Percentiles rank a stretch among this genome's conserved stretches.
Conservation (phyloP, 371 early-diverging fungal genomes). For the Chytridiales sp. region DNA sequence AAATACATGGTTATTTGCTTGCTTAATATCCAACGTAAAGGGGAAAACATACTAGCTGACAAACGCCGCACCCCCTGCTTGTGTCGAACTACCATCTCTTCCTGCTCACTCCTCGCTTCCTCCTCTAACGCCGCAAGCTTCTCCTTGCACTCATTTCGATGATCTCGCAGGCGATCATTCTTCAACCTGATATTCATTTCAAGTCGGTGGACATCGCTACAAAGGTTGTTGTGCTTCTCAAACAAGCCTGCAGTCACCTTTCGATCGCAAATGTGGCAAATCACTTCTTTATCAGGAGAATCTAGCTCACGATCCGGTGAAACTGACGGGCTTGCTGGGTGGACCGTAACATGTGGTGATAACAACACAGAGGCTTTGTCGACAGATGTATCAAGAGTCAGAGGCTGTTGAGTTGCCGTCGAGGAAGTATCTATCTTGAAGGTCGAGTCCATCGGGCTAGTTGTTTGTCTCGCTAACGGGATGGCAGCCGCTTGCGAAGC, state of each 20-base stretch:
- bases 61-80: too few species aligned
- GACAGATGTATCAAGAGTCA: constrained; percentile 6
- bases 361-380: constrained; percentile 7
- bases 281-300: constrained; percentile 34
- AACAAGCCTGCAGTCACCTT: constrained; percentile 71
- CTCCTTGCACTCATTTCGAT: constrained; percentile 46
- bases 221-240: constrained; percentile 71
- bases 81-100: constrained; percentile 12
- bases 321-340: constrained; percentile 13
- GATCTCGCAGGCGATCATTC: constrained; percentile 70
- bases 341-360: constrained; percentile 16
- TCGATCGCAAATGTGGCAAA: constrained; percentile 82
- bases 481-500: too few species aligned
- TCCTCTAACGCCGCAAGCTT: constrained; percentile 57
- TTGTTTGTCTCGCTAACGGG: neutral
- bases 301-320: constrained; percentile 6
- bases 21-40: too few species aligned
- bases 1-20: too few species aligned
- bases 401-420: neutral
- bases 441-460: neutral
- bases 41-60: too few species aligned
- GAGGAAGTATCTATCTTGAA: neutral
- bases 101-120: constrained; percentile 32
- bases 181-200: constrained; percentile 72
- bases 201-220: constrained; percentile 74